A percentile compares a stretch with the other conserved stretches of the same genome.
phyloP scores from a whole-genome alignment of 73 alveolate species.

The Paramecium primaurelia region DNA sequence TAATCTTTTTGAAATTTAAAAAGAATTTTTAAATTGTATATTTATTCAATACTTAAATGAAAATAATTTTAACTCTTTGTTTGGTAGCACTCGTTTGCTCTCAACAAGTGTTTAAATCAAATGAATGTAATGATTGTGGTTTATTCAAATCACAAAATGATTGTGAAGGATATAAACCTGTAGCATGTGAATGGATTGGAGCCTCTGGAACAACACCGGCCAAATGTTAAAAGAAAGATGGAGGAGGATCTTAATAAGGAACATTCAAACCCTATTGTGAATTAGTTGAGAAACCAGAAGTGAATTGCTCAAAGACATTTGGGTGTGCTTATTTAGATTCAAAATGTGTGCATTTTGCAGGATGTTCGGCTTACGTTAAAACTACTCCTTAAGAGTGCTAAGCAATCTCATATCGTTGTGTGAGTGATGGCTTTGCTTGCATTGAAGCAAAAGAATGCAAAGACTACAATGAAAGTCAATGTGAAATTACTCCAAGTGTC shows the following conservation, averaged over 20 bases:
- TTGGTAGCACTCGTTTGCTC: not conserved
- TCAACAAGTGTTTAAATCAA: not conserved
- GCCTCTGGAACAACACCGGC: not conserved
- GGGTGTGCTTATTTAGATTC: constrained; percentile 23
- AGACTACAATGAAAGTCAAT: not conserved
- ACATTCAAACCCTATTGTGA: not conserved
- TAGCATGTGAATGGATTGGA: not conserved
- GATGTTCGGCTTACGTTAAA: constrained; percentile 39
- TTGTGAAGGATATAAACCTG: not conserved
- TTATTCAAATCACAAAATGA: not conserved
- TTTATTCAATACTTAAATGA: not conserved
- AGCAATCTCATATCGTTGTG: not conserved
- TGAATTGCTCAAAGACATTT: not conserved
- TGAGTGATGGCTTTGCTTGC: constrained; percentile 18
- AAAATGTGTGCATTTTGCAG: not conserved
- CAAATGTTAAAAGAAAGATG: not conserved
- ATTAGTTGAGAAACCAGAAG: not conserved
- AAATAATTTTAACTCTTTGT: not conserved
- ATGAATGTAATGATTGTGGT: not conserved
- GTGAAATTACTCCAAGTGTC: not conserved
- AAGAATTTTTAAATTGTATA: too few relatives aligned
- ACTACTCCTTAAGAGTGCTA: not conserved
- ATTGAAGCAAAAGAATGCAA: not conserved
- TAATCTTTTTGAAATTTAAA: too few relatives aligned
- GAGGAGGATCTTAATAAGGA: not conserved